Base-by-base conservation (phyloP, 441 rosid species). In the Erodium texanum region DNA sequence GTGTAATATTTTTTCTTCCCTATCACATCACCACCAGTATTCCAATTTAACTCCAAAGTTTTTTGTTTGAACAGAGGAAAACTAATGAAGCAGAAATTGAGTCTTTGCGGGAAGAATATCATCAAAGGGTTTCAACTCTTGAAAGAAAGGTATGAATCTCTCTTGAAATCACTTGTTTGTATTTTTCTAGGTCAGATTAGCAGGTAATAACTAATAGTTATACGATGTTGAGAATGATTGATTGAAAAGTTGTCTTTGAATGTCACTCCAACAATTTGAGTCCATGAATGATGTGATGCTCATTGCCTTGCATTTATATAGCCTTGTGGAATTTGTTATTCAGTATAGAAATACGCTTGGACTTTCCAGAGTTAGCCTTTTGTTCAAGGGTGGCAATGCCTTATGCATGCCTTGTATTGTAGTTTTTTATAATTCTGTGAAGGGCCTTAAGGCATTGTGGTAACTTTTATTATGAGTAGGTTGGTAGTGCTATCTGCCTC, bases 31-130 rank as follows among this genome's bases (percentile, higher is more conserved):
- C n/a, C 32, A 24, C 64, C 6, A 34, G 43, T 32, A 64, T 64
- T 36, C 23, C 45, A 64, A 62, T 64, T 70, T 81, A 71, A 79
- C 66, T 7, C 34, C 62, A 59, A 67, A 73, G 76, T 52, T 67
- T 75, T 77, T 27, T 79, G 85, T n/a, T n/a, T n/a, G 59, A 73
- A 75, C 92, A 92, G 99, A 87, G 89, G 76, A 92, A 90, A 84
- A 79, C 95, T 68, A 87, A 68, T 74, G 98, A 89, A 54, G 97
- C 95, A 4, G 99, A 95, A 85, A 76, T 95, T 59, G 98, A 95
- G 81, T 86, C 98, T 71, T 81, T 95, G 82, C 85, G 95, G 71
- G 99, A 92, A 82, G 98, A 92, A 85, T 95, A 90, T 80, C 98
- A 89, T 84, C 99, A 95, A 82, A 85, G 95, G 82, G 89, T 92